A percentile compares a stretch with the other conserved stretches of the same genome.
Conservation (phyloP, 805 yeast species). For the Saturnispora diversa region DNA sequence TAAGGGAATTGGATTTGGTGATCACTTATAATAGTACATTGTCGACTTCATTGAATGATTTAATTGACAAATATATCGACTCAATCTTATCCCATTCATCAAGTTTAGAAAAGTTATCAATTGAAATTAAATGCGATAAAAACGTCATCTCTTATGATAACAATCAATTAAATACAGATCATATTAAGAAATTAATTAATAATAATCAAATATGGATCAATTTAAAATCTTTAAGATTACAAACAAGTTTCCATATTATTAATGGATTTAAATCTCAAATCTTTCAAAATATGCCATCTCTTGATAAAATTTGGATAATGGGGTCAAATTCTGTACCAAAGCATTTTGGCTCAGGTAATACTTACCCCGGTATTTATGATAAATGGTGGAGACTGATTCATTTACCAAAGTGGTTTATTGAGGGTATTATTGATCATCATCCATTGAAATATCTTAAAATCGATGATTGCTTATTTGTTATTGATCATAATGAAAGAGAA, state of each 20-base stretch:
- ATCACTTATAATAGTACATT: constrained; percentile 20
- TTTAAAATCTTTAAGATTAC: constrained; percentile 35
- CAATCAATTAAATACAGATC: constrained; percentile 16
- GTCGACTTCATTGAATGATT: constrained; percentile 13
- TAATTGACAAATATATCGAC: constrained; percentile 17
- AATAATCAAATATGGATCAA: constrained; percentile 8
- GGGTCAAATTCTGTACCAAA: constrained; percentile 46
- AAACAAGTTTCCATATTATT: constrained; percentile 28
- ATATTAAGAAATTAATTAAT: constrained; percentile 15
- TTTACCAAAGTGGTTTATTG: constrained; percentile 36
- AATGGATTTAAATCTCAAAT: constrained; percentile 23
- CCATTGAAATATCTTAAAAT: constrained; percentile 38
- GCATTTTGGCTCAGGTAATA: constrained; percentile 48
- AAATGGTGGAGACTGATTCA: constrained; percentile 52
- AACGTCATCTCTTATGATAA: constrained; percentile 16
- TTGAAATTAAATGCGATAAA: constrained; percentile 21
- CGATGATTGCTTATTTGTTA: constrained; percentile 42
- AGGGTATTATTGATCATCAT: constrained; percentile 3
- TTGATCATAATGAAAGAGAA: constrained; percentile 14
- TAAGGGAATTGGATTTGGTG: constrained; percentile 20
- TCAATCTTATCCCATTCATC: constrained; percentile 11
- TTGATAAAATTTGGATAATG: constrained; percentile 36
- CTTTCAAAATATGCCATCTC: constrained; percentile 24
- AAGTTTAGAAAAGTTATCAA: constrained; percentile 20
- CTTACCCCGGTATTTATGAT: constrained; percentile 47